These are phyloP conservation scores for Immersiella caudata DNA, from an alignment of 495 filamentous ascomycete genomes.

Conservation along the genomic window DNA sequence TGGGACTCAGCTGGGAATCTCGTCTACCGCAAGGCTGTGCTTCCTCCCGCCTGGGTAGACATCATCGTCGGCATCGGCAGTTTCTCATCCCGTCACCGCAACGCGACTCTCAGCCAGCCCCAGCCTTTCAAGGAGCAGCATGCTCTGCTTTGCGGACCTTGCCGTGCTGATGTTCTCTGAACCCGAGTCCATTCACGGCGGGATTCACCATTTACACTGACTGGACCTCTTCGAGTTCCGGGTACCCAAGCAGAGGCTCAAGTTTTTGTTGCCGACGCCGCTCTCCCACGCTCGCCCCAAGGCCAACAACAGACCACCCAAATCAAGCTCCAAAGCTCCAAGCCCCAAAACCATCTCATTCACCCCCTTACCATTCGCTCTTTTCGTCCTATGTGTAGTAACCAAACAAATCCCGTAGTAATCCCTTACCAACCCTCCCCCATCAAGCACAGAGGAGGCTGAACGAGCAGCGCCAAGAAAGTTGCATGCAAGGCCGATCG, in stretches of 20 bases:
- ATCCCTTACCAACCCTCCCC: neutral
- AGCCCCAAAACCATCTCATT: neutral
- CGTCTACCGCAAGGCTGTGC: conserved; percentile 3
- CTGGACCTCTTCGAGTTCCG: too few relatives aligned
- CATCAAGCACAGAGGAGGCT: neutral
- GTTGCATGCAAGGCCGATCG: neutral
- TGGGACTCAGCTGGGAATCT: neutral
- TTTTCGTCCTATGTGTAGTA: neutral
- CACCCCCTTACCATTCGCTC: neutral
- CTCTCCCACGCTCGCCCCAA: neutral
- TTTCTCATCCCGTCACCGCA: neutral
- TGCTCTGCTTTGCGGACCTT: neutral
- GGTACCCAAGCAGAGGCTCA: too few relatives aligned
- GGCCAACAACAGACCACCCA: neutral
- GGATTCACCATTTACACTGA: too few relatives aligned
- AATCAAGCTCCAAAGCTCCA: too few relatives aligned
- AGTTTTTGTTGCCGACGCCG: too few relatives aligned
- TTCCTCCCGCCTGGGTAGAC: neutral
- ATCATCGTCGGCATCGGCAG: conserved; percentile 1
- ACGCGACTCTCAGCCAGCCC: neutral
- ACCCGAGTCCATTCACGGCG: too few relatives aligned
- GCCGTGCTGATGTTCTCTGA: neutral
- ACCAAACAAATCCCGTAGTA: neutral
- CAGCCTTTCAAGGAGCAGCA: neutral
- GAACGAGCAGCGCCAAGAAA: neutral